Conservation (phyloP, 345 rosid genomes). For the Balakata baccata region DNA sequence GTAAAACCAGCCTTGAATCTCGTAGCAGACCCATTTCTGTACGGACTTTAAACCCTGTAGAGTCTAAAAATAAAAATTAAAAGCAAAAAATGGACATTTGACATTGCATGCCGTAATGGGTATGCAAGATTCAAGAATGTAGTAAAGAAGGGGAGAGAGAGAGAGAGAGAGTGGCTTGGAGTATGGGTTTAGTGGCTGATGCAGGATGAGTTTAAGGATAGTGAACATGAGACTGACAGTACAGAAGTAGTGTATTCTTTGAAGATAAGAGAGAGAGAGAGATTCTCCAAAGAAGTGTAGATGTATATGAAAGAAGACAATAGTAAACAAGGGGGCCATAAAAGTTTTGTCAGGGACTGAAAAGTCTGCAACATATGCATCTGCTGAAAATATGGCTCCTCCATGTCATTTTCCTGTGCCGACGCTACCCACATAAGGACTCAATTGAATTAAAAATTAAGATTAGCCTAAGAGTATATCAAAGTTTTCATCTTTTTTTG, state of each 20-base stretch:
- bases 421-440: neutral
- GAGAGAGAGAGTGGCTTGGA: constrained; percentile 16
- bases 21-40: constrained; percentile 42
- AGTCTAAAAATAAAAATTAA: constrained; percentile 4
- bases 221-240: constrained; percentile 40
- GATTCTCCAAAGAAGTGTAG: neutral
- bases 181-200: constrained; percentile 23
- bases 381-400: neutral
- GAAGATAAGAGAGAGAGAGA: constrained; percentile 29
- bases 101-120: constrained; percentile 17
- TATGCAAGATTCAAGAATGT: constrained; percentile 4
- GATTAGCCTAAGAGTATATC: neutral
- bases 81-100: constrained; percentile 17
- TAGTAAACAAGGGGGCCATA: constrained; percentile 11
- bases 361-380: neutral
- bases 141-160: constrained; percentile 8
- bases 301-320: constrained; percentile 1
- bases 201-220: constrained; percentile 30
- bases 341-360: constrained; percentile 9
- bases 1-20: constrained; percentile 37
- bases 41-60: constrained; percentile 10
- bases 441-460: neutral
- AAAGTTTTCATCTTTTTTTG: neutral
- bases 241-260: constrained; percentile 20
- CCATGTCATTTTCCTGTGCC: neutral